phyloP scores from a whole-genome alignment of 169 alveolate species.

The Plasmodium berghei region DNA sequence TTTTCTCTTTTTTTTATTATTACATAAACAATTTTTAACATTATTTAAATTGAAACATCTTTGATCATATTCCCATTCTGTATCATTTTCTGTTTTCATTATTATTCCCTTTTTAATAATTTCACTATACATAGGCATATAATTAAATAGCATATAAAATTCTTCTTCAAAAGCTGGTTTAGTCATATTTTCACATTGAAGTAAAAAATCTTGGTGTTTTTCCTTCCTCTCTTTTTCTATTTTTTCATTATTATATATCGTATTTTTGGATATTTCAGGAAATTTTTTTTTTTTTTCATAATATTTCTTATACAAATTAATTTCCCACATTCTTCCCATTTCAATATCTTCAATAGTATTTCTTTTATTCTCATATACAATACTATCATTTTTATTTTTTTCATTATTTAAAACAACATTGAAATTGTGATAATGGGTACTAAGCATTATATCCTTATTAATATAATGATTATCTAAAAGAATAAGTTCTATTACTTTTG shows the following conservation, averaged over 20 bases:
- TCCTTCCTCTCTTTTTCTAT: not conserved
- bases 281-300: not conserved
- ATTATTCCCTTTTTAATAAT: not conserved
- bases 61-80: not conserved
- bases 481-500: slow-evolving; percentile 48
- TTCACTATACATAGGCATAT: slow-evolving; percentile 71
- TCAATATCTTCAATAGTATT: slow-evolving; percentile 14
- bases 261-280: not conserved
- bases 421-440: slow-evolving; percentile 60
- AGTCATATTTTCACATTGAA: not conserved
- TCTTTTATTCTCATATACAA: not conserved
- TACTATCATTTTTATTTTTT: not conserved
- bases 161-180: not conserved
- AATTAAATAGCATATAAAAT: slow-evolving; percentile 46
- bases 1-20: slow-evolving; percentile 2
- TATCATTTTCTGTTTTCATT: not conserved
- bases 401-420: not conserved
- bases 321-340: slow-evolving; percentile 11
- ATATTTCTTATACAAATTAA: slow-evolving; percentile 19
- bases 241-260: no score
- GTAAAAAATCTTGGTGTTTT: not conserved
- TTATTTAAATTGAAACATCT: not conserved
- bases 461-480: slow-evolving; percentile 65
- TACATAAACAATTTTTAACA: not conserved
- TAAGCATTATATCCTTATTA: slow-evolving; percentile 72